Evolutionary conservation across 2,329 filamentous ascomycete species (phyloP).

Genomic region (Talaromyces amestolkiae): DNA sequence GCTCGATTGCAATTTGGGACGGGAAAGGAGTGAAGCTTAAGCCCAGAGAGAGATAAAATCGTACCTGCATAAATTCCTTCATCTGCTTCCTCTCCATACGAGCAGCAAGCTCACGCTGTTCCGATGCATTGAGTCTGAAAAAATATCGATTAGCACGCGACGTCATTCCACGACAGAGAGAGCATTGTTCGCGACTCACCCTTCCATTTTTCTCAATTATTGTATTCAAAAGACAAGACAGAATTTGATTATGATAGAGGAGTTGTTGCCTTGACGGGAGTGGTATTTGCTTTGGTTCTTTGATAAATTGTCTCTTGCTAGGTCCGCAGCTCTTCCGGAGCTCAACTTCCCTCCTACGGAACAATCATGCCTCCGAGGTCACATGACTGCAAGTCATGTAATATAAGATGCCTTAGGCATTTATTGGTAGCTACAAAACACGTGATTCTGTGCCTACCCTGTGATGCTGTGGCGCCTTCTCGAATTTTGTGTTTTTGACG

Average conservation of each 20-base stretch:
- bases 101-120: constrained; percentile 89
- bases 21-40: not conserved
- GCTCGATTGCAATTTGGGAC: not conserved
- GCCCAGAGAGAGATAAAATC: constrained; percentile 31
- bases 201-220: constrained; percentile 15
- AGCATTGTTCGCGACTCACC: constrained; percentile 2
- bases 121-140: constrained; percentile 66
- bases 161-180: not conserved
- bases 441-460: not conserved
- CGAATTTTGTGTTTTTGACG: not conserved
- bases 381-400: not conserved
- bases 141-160: constrained; percentile 13
- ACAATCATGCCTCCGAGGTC: constrained; percentile 4
- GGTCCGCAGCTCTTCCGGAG: not conserved
- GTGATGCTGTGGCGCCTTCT: not conserved
- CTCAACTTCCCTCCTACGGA: constrained; percentile 9
- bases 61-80: constrained; percentile 96
- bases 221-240: not conserved
- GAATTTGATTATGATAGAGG: not conserved
- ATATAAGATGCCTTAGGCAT: not conserved
- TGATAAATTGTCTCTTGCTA: not conserved
- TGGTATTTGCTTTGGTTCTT: not conserved
- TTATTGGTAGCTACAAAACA: not conserved
- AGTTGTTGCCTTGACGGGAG: not conserved
- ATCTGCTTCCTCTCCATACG: constrained; percentile 98